Evolutionary conservation across 164 flowering plant species (phyloP), one percentile per base, ranked within the genome.

Genomic region (Nelumbo lutea): DNA sequence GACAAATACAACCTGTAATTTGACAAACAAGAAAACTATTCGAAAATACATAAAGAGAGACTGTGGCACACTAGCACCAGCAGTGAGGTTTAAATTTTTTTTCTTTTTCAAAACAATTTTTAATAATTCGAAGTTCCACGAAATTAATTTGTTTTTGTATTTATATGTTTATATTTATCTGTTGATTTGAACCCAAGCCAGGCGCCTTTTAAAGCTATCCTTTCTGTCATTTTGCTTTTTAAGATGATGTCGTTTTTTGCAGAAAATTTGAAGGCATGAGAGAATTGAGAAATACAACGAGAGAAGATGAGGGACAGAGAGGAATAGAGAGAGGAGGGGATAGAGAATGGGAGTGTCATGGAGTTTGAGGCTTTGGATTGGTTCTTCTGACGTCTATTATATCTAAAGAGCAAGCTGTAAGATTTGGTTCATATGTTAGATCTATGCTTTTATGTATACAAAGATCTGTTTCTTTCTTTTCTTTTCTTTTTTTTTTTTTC

Each of bases 1-100:
- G 76, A 77, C 74, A 77, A 67, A 66, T 45, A 60, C 77, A 73
- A 63, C 51, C 72, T 68, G 77, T 77, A 69, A 72, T 42, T 72
- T 51, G 9, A 63, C 15, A 64, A 71, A 52, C 51, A 65, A 51
- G 57, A 68, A 68, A 69, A 53, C 11, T n/a, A n/a, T 13, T 42
- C 6, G 15, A 42, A 43, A 53, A 39, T 9, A 48, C 6, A 10
- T 42, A 66, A 57, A 42, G 6, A 56, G 27, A 55, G 59, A 42
- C 50, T 10, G 64, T 41, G 44, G 55, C 48, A 27, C 27, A 27
- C 52, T 59, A 68, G 27, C 8, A 59, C 42, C 27, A 27, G 27
- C 27, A 9, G 57, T 53, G 57, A 53, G 57, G 57, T 53, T 27
- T 27, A 27, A 27, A 27, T 27, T 27, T 27, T 27, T 27, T 27